Evolutionary conservation across 75 land plant species (phyloP).

Genomic region (Larix kaempferi): DNA sequence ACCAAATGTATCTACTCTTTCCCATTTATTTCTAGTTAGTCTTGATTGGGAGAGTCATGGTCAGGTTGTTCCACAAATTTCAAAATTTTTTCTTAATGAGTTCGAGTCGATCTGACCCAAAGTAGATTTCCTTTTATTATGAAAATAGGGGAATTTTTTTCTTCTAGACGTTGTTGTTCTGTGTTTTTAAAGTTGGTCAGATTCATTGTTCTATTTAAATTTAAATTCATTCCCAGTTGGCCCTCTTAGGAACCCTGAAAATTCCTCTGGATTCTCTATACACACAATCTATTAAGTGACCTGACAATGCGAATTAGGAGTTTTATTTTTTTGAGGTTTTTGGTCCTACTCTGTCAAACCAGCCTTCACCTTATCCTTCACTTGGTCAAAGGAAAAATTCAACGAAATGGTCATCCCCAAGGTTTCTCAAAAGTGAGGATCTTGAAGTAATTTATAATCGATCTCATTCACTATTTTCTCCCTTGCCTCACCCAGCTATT

Average conservation of each 20-base stretch:
- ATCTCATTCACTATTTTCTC: constrained; percentile 92
- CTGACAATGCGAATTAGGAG: constrained; percentile 30
- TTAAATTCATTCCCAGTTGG: neutral
- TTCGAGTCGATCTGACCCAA: constrained; percentile 2
- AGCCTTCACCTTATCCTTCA: constrained; percentile 13
- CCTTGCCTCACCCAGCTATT: constrained; percentile 42
- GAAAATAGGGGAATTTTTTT: constrained; percentile 37
- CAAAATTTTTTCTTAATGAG: neutral
- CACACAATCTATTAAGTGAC: neutral
- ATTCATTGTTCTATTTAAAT: neutral
- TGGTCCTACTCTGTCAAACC: constrained; percentile 38
- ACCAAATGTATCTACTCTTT: too few relatives aligned
- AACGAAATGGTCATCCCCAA: constrained; percentile 1
- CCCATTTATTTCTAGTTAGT: too few relatives aligned
- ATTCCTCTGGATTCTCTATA: neutral
- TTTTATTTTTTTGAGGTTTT: constrained; percentile 78
- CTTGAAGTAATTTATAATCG: constrained; percentile 62
- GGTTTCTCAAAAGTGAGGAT: constrained; percentile 36
- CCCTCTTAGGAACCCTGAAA: constrained; percentile 1
- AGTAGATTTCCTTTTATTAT: constrained; percentile 49
- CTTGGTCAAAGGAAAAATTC: constrained; percentile 8
- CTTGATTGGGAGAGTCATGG: too few relatives aligned
- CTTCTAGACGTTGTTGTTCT: neutral
- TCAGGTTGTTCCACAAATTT: too few relatives aligned
- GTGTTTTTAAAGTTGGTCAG: neutral